Evolutionary conservation across 768 basidiomycete species (phyloP).

Genomic region (Kwoniella bestiolae): DNA sequence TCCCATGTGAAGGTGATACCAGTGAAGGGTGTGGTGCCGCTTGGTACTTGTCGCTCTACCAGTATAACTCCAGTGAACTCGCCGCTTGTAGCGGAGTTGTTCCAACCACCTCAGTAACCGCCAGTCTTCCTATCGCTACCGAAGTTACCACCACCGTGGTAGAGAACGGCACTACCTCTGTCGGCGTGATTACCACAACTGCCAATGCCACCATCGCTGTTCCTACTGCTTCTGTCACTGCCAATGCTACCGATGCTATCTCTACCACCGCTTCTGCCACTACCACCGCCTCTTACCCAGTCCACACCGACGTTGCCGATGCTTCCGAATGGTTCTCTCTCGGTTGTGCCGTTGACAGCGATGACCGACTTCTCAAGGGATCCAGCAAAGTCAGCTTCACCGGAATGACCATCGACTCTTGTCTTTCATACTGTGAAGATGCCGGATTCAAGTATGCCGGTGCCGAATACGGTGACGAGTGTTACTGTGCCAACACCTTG

Average conservation of each 20-base stretch:
- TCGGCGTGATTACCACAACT: constrained; percentile 8
- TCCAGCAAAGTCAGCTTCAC: constrained; percentile 14
- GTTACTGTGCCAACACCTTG: constrained; percentile 54
- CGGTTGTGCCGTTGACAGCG: constrained; percentile 53
- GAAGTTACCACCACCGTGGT: constrained; percentile 11
- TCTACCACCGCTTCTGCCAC: constrained; percentile 26
- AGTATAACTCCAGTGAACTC: constrained; percentile 33
- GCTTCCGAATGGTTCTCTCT: constrained; percentile 54
- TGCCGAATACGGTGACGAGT: constrained; percentile 55
- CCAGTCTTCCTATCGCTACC: constrained; percentile 17
- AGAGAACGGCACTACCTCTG: constrained; percentile 10
- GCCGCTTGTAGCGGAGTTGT: constrained; percentile 15
- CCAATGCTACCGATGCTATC: constrained; percentile 14
- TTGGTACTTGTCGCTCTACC: constrained; percentile 51
- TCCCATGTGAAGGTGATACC: constrained; percentile 33
- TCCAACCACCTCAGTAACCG: constrained; percentile 14
- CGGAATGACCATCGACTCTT: constrained; percentile 54
- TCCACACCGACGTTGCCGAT: constrained; percentile 31
- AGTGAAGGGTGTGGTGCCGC: constrained; percentile 36
- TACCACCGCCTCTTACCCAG: constrained; percentile 25
- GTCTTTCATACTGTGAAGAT: constrained; percentile 52
- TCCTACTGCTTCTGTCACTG: constrained; percentile 8
- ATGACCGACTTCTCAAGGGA: constrained; percentile 38
- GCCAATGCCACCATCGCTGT: constrained; percentile 19
- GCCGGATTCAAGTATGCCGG: constrained; percentile 55